These are phyloP conservation scores for Skeletonema marinoi DNA, from an alignment of 108 stramenopile species.

Conservation along the genomic window DNA sequence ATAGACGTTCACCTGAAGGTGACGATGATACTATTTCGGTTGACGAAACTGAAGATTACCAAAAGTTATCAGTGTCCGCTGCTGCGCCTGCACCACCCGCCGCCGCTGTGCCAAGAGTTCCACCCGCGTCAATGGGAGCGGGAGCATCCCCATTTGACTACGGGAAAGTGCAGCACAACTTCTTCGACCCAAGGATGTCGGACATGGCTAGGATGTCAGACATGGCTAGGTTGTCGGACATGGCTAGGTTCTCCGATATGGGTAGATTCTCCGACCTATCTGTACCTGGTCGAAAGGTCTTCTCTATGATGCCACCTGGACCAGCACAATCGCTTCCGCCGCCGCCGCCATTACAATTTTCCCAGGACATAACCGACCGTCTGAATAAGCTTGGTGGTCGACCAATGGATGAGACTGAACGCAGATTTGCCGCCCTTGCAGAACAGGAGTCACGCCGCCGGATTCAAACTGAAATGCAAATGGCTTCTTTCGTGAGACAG, in stretches of 20 bases:
- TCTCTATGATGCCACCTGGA: background rate
- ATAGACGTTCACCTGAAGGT: background rate
- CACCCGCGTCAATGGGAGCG: background rate
- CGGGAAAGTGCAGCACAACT: constrained; percentile 28
- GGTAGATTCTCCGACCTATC: background rate
- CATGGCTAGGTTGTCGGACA: background rate
- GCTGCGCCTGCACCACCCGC: background rate
- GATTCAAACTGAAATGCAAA: background rate
- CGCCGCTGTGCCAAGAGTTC: background rate
- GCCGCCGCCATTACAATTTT: background rate
- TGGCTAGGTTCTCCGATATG: background rate
- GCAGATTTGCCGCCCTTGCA: background rate
- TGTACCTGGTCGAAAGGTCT: background rate
- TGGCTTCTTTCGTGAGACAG: too few species aligned
- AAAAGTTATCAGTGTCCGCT: background rate
- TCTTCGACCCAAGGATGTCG: constrained; percentile 30
- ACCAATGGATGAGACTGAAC: background rate
- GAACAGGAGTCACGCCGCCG: background rate
- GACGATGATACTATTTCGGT: background rate
- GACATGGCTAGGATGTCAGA: background rate
- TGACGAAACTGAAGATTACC: background rate
- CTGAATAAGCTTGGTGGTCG: background rate
- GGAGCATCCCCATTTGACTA: constrained; percentile 66
- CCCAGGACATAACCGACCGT: background rate
- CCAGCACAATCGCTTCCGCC: background rate